phyloP scores from a whole-genome alignment of 2,329 filamentous ascomycete species.

The Xylaria sp. region DNA sequence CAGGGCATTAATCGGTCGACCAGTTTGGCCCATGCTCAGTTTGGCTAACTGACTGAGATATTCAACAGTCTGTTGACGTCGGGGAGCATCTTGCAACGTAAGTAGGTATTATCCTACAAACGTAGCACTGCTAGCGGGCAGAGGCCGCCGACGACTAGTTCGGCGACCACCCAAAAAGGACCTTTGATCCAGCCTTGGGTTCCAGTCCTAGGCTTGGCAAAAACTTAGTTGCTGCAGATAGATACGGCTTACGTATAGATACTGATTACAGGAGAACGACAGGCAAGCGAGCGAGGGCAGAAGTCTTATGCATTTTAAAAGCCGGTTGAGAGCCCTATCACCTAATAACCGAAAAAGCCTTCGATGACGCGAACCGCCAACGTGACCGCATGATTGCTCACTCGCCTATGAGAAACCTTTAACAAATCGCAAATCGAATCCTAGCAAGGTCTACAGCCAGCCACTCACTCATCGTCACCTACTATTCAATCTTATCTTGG shows the following conservation, averaged over 20 bases:
- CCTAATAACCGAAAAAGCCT: neutral
- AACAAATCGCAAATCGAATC: neutral
- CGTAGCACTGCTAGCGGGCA: constrained; percentile 13
- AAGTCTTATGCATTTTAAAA: neutral
- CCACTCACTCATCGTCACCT: neutral
- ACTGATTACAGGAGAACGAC: constrained; percentile 4
- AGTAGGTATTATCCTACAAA: constrained; percentile 3
- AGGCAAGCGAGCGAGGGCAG: neutral
- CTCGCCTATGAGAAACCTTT: neutral
- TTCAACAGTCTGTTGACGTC: constrained; percentile 6
- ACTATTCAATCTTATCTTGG: neutral
- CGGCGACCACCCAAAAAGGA: constrained; percentile 43
- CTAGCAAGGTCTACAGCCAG: constrained; percentile 3
- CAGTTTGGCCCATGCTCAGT: neutral
- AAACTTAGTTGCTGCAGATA: constrained; percentile 14
- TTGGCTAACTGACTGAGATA: neutral
- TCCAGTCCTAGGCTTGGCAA: constrained; percentile 28
- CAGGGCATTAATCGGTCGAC: neutral
- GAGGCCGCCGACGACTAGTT: constrained; percentile 39
- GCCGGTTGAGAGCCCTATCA: neutral
- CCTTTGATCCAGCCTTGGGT: constrained; percentile 40
- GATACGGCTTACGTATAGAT: constrained; percentile 1
- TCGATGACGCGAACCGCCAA: neutral
- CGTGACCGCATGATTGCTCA: neutral
- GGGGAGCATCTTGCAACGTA: constrained; percentile 2